Percentiles rank a stretch among this genome's conserved stretches.
These are phyloP conservation scores for Epithemia pelagica DNA, from an alignment of 108 stramenopile genomes.

Conservation along the genomic window DNA sequence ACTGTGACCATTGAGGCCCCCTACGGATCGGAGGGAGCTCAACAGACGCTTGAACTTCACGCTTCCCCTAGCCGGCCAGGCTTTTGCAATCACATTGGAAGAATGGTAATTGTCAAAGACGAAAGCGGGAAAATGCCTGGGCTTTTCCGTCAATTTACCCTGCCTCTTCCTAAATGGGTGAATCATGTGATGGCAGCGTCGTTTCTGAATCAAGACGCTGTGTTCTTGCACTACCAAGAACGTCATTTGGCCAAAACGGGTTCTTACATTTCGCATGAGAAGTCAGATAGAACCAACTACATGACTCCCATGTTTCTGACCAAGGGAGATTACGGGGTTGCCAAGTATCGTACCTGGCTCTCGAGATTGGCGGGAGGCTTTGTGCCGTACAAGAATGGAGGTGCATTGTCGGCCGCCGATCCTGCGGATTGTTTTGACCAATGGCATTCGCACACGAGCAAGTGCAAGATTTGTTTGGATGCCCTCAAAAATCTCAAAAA, in stretches of 20 bases:
- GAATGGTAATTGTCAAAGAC: slow-evolving; percentile 27
- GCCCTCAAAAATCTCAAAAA: slow-evolving; percentile 18
- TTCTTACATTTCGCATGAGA: slow-evolving; percentile 13
- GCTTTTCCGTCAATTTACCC: slow-evolving; percentile 12
- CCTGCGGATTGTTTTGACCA: slow-evolving; percentile 29
- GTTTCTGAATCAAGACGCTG: slow-evolving; percentile 30
- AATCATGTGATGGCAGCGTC: slow-evolving; percentile 20
- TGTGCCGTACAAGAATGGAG: slow-evolving; percentile 22
- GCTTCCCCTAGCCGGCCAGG: slow-evolving; percentile 27
- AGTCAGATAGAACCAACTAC: slow-evolving; percentile 11
- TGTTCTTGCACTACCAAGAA: slow-evolving; percentile 32
- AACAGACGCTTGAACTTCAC: slow-evolving; percentile 21
- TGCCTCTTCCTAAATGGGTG: slow-evolving; percentile 28
- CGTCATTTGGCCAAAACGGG: slow-evolving; percentile 7
- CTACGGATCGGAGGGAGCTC: slow-evolving; percentile 14
- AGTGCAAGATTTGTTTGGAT: slow-evolving; percentile 21
- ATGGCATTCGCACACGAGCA: slow-evolving; percentile 24
- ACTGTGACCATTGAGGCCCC: slow-evolving; percentile 10
- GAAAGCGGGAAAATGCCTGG: slow-evolving; percentile 8
- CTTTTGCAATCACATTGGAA: slow-evolving; percentile 31
- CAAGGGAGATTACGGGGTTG: slow-evolving; percentile 25
- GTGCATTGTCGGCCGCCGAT: slow-evolving; percentile 12
- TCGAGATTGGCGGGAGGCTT: slow-evolving; percentile 16
- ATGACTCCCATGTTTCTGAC: slow-evolving; percentile 14
- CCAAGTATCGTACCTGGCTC: slow-evolving; percentile 32